Evolutionary conservation across 345 rosid genomes (phyloP).

Genomic region (Geranium brycei): DNA sequence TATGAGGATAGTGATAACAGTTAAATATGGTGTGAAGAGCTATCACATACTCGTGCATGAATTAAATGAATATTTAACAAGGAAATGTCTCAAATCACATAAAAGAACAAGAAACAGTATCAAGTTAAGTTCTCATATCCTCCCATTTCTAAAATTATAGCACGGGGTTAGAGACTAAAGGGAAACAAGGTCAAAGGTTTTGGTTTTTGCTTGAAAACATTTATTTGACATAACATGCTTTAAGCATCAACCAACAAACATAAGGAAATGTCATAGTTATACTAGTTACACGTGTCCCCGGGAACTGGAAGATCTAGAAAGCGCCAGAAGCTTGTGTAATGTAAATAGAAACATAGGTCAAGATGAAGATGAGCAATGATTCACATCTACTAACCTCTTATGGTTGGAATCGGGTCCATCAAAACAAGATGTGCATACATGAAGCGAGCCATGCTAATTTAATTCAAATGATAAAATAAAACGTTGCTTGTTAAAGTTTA

Average conservation of each 20-base stretch:
- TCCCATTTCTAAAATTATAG: too few relatives aligned
- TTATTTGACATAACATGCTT: neutral
- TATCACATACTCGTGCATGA: too few relatives aligned
- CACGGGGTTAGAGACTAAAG: too few relatives aligned
- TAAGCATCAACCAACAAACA: neutral
- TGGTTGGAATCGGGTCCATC: neutral
- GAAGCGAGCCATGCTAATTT: neutral
- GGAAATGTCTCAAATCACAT: too few relatives aligned
- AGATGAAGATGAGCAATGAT: neutral
- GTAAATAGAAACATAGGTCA: neutral
- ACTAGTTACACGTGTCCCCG: neutral
- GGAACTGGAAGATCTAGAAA: neutral
- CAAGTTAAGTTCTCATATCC: too few relatives aligned
- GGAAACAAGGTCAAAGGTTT: neutral
- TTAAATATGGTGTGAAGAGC: too few relatives aligned
- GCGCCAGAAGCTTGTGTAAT: neutral
- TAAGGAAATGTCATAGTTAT: neutral
- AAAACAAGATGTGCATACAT: neutral
- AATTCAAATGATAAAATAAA: too few relatives aligned
- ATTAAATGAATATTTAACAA: too few relatives aligned
- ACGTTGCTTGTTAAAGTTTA: too few relatives aligned
- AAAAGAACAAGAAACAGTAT: too few relatives aligned
- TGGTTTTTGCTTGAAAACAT: neutral
- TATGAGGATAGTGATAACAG: too few relatives aligned
- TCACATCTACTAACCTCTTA: neutral